Conservation (phyloP, 768 basidiomycete genomes). For the Suillus lakei region DNA sequence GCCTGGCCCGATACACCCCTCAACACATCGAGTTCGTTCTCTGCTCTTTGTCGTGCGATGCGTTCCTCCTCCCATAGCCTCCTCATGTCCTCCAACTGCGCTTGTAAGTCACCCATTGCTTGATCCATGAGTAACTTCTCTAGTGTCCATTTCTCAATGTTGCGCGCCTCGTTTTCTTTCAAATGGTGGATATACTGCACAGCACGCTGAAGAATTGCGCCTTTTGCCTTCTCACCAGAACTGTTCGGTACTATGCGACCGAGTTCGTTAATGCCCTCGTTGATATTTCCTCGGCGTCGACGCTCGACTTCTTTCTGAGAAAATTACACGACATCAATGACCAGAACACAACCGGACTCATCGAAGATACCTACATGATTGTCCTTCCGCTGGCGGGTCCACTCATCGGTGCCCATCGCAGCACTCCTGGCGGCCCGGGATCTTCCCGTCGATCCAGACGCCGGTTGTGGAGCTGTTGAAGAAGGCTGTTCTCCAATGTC, state of each 20-base stretch:
- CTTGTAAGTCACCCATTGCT: constrained; percentile 86
- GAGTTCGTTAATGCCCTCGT: constrained; percentile 93
- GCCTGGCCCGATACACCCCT: constrained; percentile 38
- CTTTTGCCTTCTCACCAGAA: constrained; percentile 88
- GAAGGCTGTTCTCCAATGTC: constrained; percentile 30
- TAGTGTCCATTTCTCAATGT: constrained; percentile 93
- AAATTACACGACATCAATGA: constrained; percentile 5
- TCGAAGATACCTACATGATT: constrained; percentile 64
- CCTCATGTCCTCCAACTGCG: constrained; percentile 81
- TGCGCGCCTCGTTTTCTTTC: constrained; percentile 88
- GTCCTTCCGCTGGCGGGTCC: constrained; percentile 80
- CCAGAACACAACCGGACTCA: background rate
- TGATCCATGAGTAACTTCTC: constrained; percentile 93
- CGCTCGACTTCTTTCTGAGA: constrained; percentile 97
- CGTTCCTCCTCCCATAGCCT: constrained; percentile 84
- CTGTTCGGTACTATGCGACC: constrained; percentile 88
- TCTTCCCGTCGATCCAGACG: constrained; percentile 38
- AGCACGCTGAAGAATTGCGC: constrained; percentile 84
- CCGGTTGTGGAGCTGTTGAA: constrained; percentile 31
- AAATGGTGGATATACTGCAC: constrained; percentile 92
- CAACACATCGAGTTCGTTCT: constrained; percentile 66
- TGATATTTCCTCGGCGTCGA: constrained; percentile 92
- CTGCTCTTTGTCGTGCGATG: constrained; percentile 57
- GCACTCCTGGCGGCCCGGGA: constrained; percentile 58
- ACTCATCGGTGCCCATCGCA: constrained; percentile 76